Conservation (phyloP, 805 yeast species). For the Kuraishia hungarica region DNA sequence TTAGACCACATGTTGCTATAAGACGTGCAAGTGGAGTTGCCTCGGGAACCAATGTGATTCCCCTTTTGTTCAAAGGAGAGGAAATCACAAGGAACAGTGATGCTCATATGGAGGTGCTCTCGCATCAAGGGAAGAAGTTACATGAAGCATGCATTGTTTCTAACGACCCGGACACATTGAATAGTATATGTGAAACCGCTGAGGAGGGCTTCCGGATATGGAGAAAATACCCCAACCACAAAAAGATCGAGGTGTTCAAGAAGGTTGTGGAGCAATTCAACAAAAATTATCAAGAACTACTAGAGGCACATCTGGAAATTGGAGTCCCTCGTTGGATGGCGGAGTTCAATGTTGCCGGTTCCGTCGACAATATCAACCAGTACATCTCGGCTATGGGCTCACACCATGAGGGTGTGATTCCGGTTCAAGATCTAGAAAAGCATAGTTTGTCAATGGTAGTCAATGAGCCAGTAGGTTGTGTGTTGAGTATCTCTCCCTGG, state of each 20-base stretch:
- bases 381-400: slow-evolving; percentile 16
- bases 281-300: slow-evolving; percentile 8
- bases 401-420: slow-evolving; percentile 11
- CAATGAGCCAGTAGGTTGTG: slow-evolving; percentile 35
- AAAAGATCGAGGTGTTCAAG: slow-evolving; percentile 8
- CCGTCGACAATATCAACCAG: slow-evolving; percentile 22
- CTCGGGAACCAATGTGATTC: background rate
- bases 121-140: background rate
- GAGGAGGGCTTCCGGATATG: slow-evolving; percentile 12
- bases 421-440: slow-evolving; percentile 9
- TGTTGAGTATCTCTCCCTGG: slow-evolving; percentile 38
- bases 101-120: background rate
- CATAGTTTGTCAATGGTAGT: slow-evolving; percentile 16
- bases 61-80: background rate
- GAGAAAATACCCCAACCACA: slow-evolving; percentile 6
- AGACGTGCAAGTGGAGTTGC: background rate
- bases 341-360: slow-evolving; percentile 21
- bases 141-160: background rate
- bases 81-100: background rate
- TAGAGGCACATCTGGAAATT: slow-evolving; percentile 19
- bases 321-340: slow-evolving; percentile 30
- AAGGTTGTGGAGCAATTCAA: slow-evolving; percentile 6
- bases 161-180: background rate
- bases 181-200: slow-evolving; percentile 8
- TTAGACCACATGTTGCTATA: background rate